Conservation (phyloP, 331 rosid species). For the Phaseolus coccineus region DNA sequence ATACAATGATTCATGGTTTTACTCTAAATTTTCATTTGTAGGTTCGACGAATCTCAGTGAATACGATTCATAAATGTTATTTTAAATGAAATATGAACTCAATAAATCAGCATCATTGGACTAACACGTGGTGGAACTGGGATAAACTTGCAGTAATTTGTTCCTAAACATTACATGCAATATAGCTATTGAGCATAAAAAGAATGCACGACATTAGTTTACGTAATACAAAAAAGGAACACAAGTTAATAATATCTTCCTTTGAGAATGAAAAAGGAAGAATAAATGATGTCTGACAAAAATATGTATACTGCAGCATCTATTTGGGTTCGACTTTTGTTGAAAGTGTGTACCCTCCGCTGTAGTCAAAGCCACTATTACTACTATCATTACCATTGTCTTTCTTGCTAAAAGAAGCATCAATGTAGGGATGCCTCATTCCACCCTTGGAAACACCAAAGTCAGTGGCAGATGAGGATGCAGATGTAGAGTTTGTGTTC, state of each 20-base stretch:
- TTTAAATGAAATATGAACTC: background rate
- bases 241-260: constrained; percentile 13
- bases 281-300: constrained; percentile 23
- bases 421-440: constrained; percentile 74
- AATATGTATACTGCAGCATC: constrained; percentile 7
- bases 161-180: background rate
- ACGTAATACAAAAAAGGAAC: background rate
- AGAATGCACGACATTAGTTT: constrained; percentile 26
- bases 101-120: background rate
- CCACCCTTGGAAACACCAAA: constrained; percentile 64
- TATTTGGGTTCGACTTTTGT: constrained; percentile 85
- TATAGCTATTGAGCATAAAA: constrained; percentile 14
- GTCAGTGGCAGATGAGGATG: constrained; percentile 94
- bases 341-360: constrained; percentile 75
- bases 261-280: background rate
- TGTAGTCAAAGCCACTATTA: constrained; percentile 71
- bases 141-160: constrained; percentile 23
- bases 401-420: constrained; percentile 60
- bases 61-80: background rate
- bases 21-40: no score
- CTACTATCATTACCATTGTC: constrained; percentile 55
- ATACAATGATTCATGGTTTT: no score
- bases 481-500: constrained; percentile 83
- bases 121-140: background rate
- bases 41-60: no score